Percentiles rank a stretch among this genome's conserved stretches.
Conservation (phyloP, 148 eudicot genomes). For the Drosera capensis region DNA sequence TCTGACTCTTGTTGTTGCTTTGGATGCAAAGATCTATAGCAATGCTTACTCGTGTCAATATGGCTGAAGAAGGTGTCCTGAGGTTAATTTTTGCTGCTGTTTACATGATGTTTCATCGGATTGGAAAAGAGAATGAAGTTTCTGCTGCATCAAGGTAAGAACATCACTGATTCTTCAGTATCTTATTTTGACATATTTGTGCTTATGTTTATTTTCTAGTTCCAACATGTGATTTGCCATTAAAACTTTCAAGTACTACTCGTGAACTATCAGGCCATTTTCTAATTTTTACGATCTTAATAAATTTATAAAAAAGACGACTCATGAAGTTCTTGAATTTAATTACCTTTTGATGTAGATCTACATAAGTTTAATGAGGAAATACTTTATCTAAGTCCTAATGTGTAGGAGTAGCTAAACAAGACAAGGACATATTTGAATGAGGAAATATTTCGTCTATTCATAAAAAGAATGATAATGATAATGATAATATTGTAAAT, state of each 20-base stretch:
- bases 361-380: too few relatives aligned
- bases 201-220: background rate
- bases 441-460: too few relatives aligned
- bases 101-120: conserved; percentile 43
- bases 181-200: background rate
- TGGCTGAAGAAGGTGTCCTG: conserved; percentile 88
- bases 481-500: too few relatives aligned
- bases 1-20: conserved; percentile 6
- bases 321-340: too few relatives aligned
- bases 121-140: conserved; percentile 55
- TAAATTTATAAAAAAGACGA: too few relatives aligned
- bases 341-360: too few relatives aligned
- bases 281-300: too few relatives aligned
- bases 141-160: conserved; percentile 74
- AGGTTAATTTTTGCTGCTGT: conserved; percentile 67
- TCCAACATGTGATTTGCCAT: background rate
- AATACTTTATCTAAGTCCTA: too few relatives aligned
- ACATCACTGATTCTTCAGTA: background rate
- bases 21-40: conserved; percentile 54
- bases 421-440: too few relatives aligned
- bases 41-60: conserved; percentile 54
- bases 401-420: too few relatives aligned
- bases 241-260: background rate
- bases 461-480: too few relatives aligned
- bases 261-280: too few relatives aligned